These are phyloP conservation scores for Hymenoscyphus occultus DNA, from an alignment of 2,329 filamentous ascomycete species.

Conservation along the genomic window DNA sequence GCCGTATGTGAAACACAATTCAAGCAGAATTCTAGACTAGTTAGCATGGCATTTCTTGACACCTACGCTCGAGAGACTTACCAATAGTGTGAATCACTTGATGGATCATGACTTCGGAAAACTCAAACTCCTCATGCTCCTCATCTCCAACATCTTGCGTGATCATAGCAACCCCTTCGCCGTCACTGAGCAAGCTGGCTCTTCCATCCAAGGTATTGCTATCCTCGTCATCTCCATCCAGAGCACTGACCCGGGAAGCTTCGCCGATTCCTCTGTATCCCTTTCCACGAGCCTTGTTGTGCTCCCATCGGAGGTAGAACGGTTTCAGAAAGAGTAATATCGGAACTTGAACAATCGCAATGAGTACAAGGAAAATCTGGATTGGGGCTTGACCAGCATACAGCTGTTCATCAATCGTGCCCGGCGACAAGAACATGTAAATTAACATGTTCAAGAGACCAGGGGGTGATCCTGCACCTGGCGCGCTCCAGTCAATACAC, in stretches of 20 bases:
- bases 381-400: conserved; percentile 74
- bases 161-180: conserved; percentile 83
- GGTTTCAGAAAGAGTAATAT: conserved; percentile 93
- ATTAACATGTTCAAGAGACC: conserved; percentile 98
- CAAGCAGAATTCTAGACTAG: conserved; percentile 79
- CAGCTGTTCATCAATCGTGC: conserved; percentile 67
- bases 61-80: conserved; percentile 48
- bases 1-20: conserved; percentile 99
- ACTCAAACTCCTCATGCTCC: conserved; percentile 96
- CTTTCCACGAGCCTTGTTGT: conserved; percentile 81
- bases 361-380: conserved; percentile 73
- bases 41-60: conserved; percentile 33
- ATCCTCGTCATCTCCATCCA: conserved; percentile 83
- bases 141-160: conserved; percentile 82
- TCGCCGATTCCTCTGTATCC: conserved; percentile 95
- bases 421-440: conserved; percentile 96
- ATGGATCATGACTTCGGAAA: conserved; percentile 96
- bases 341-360: conserved; percentile 85
- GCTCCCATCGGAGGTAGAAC: conserved; percentile 88
- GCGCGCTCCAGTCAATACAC: conserved; percentile 77
- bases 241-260: conserved; percentile 78
- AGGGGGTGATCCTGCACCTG: conserved; percentile 63
- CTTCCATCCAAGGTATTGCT: conserved; percentile 58
- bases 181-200: conserved; percentile 69
- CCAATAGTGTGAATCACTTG: conserved; percentile 98